Base-by-base conservation (phyloP, 2,329 filamentous ascomycete species). In the Xylariaceae sp. region DNA sequence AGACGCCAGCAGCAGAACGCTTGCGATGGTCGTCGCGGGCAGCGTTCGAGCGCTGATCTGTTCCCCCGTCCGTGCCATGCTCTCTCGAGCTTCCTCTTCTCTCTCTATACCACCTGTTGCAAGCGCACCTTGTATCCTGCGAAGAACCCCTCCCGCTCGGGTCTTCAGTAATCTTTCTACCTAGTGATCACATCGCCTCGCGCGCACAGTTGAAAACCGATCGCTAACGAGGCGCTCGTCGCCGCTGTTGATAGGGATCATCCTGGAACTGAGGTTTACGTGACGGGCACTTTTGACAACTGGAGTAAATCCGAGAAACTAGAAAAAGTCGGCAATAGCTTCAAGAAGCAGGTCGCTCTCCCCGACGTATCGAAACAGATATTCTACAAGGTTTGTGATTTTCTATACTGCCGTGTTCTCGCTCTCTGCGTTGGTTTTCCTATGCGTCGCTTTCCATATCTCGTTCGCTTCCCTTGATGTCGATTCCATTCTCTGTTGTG, bases 221-320 rank as follows among this genome's bases (percentile, higher is more conserved):
- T 51, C 8, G 57, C 61, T 63, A 50, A 64, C 56, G 34, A 30
- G 37, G 30, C 49, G 55, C 57, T 54, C 53, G 23, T 55, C 42
- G 53, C 53, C 42, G 13, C 39, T 50, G 62, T 68, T 63, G 71
- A 67, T 76, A 97, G 93, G 93, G 85, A 88, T 72, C 87, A 94
- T 74, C 80, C 86, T 68, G 92, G 89, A 73, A 82, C 87, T 67
- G 89, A 95, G 73, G 93, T 97, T 74, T 93, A 88, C 76, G 94
- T 97, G 68, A 97, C 93, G 47, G 94, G 94, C 73, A 93, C 90
- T 64, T 97, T 97, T 73, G 93, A 97, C 77, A 83, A 90, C 78
- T 99, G 94, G 94, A 82, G 83, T 67, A 93, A 94, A 81, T 91
- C 86, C 58, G 84, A 93, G 74, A 84, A 89, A 78, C 83, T 99